These are phyloP conservation scores for Rhizopus arrhizus DNA, from an alignment of 371 early-diverging fungal genomes.

Conservation along the genomic window DNA sequence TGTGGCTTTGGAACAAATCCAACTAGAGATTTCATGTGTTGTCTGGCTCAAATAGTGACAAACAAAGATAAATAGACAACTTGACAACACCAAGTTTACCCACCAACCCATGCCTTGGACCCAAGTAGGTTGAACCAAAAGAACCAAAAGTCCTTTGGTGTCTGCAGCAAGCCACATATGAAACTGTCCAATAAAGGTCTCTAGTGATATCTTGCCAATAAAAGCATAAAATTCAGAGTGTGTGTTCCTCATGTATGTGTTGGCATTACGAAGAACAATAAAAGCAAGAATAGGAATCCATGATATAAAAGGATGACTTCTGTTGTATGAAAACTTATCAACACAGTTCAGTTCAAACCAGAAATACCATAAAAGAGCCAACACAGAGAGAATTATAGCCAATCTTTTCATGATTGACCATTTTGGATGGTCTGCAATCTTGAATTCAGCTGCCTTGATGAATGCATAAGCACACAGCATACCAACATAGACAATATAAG, in stretches of 20 bases:
- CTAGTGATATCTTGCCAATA: slow-evolving; percentile 70
- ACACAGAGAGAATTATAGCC: slow-evolving; percentile 33
- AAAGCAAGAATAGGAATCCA: slow-evolving; percentile 65
- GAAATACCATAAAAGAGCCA: slow-evolving; percentile 53
- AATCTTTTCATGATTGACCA: slow-evolving; percentile 41
- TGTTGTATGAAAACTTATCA: slow-evolving; percentile 59
- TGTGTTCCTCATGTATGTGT: slow-evolving; percentile 49
- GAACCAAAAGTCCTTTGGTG: slow-evolving; percentile 66
- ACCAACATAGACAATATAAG: slow-evolving; percentile 65
- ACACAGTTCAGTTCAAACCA: slow-evolving; percentile 47
- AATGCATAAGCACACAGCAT: slow-evolving; percentile 55
- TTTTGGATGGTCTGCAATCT: slow-evolving; percentile 30
- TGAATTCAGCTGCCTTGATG: slow-evolving; percentile 49
- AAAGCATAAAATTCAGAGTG: slow-evolving; percentile 58
- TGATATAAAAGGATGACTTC: slow-evolving; percentile 66
- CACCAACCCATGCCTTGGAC: slow-evolving; percentile 54
- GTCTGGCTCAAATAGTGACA: slow-evolving; percentile 55
- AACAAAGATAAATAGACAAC: slow-evolving; percentile 59
- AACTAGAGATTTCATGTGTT: slow-evolving; percentile 51
- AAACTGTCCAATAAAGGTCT: slow-evolving; percentile 80
- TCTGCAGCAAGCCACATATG: slow-evolving; percentile 80
- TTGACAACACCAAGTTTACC: slow-evolving; percentile 53
- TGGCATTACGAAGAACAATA: slow-evolving; percentile 70
- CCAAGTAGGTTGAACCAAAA: slow-evolving; percentile 36
- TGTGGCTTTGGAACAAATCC: slow-evolving; percentile 29